Conservation (phyloP, 257 asterid genomes). For the Anisodus acutangulus region DNA sequence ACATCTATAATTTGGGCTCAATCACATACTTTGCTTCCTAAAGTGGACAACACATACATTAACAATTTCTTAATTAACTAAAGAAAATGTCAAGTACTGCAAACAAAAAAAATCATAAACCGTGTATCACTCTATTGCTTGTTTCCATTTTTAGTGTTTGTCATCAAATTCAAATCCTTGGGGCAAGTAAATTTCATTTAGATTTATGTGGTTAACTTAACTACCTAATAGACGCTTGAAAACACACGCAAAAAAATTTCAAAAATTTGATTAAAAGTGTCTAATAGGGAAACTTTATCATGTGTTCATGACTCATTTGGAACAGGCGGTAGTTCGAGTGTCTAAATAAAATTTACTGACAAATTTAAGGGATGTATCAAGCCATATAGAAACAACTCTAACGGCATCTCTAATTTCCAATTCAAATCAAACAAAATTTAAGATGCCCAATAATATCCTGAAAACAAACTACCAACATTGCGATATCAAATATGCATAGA, state of each 20-base stretch:
- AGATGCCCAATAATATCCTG: neutral
- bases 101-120: neutral
- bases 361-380: no score
- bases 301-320: no score
- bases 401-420: neutral
- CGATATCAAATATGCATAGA: neutral
- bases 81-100: neutral
- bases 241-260: no score
- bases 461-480: neutral
- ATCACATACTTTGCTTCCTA: constrained; percentile 20
- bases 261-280: no score
- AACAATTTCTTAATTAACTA: neutral
- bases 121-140: neutral
- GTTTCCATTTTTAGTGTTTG: neutral
- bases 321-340: no score
- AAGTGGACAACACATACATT: neutral
- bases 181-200: neutral
- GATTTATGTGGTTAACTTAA: no score
- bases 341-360: no score
- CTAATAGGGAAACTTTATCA: no score
- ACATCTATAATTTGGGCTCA: neutral
- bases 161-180: constrained; percentile 18
- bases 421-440: neutral
- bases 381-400: neutral
- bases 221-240: no score